phyloP scores from a whole-genome alignment of 352 stramenopile genomes.

The Phytophthora boehmeriae region DNA sequence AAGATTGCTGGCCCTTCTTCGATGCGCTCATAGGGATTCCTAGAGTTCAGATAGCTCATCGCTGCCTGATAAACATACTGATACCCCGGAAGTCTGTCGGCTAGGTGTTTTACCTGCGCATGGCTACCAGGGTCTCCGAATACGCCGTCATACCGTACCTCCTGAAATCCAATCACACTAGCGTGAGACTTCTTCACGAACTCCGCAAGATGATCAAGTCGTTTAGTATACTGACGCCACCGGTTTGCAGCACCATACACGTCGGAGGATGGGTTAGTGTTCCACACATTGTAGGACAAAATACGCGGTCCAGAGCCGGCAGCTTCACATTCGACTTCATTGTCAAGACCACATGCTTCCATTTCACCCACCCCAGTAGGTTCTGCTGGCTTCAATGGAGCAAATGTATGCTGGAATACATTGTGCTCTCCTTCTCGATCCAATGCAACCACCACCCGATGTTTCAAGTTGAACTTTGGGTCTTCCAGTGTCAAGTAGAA shows the following conservation, averaged over 20 bases:
- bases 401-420: slow-evolving; percentile 76
- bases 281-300: slow-evolving; percentile 91
- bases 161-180: slow-evolving; percentile 86
- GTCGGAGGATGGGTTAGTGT: slow-evolving; percentile 81
- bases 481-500: slow-evolving; percentile 76
- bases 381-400: slow-evolving; percentile 23
- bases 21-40: slow-evolving; percentile 70
- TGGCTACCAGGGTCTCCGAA: slow-evolving; percentile 68
- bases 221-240: slow-evolving; percentile 78
- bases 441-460: slow-evolving; percentile 68
- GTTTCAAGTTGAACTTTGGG: slow-evolving; percentile 48
- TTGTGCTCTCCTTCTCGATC: slow-evolving; percentile 77
- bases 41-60: slow-evolving; percentile 83
- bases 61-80: slow-evolving; percentile 89
- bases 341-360: slow-evolving; percentile 18
- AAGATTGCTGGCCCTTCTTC: slow-evolving; percentile 87
- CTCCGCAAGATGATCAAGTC: slow-evolving; percentile 71
- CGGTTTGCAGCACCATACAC: slow-evolving; percentile 63
- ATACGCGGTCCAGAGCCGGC: slow-evolving; percentile 51
- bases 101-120: slow-evolving; percentile 81
- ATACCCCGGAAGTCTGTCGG: slow-evolving; percentile 59
- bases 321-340: slow-evolving; percentile 19
- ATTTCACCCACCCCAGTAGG: slow-evolving; percentile 13
- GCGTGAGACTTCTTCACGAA: slow-evolving; percentile 58
- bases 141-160: slow-evolving; percentile 85